Percentiles rank a stretch among this genome's conserved stretches.
Evolutionary conservation across 192 early-diverging fungal genomes (phyloP).

Genomic region (Backusella liffmaniae): DNA sequence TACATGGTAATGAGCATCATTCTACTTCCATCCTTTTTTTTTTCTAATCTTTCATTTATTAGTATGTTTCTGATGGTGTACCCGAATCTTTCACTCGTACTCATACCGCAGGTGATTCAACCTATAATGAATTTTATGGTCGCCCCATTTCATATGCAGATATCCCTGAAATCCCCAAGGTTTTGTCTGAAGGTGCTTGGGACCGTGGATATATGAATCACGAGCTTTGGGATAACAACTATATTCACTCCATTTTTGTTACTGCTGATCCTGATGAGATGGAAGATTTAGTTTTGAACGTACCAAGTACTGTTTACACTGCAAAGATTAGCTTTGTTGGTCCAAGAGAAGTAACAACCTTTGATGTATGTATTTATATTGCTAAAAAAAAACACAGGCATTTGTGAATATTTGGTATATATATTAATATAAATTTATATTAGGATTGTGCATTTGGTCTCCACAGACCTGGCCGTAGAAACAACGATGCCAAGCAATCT

Average conservation of each 20-base stretch:
- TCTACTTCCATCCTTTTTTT: background rate
- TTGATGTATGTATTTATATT: slow-evolving; percentile 24
- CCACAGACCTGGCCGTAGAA: slow-evolving; percentile 45
- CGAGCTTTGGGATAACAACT: slow-evolving; percentile 41
- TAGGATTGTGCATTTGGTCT: slow-evolving; percentile 45
- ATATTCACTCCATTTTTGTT: slow-evolving; percentile 46
- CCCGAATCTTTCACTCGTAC: slow-evolving; percentile 36
- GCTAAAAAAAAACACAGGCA: background rate
- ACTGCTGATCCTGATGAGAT: slow-evolving; percentile 29
- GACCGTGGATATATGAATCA: slow-evolving; percentile 34
- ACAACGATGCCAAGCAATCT: slow-evolving; percentile 51
- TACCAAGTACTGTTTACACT: background rate
- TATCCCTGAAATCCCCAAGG: slow-evolving; percentile 38
- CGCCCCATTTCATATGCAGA: slow-evolving; percentile 44
- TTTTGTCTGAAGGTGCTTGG: slow-evolving; percentile 36
- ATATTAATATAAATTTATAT: background rate
- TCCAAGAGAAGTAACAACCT: slow-evolving; percentile 33
- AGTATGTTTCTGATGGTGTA: slow-evolving; percentile 34
- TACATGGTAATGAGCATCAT: background rate
- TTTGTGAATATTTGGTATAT: background rate
- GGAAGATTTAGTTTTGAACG: slow-evolving; percentile 23
- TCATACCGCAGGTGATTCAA: slow-evolving; percentile 16
- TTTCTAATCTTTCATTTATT: background rate
- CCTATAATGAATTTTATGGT: slow-evolving; percentile 37
- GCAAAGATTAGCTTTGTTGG: slow-evolving; percentile 40